Evolutionary conservation across 176 grass and related monocot species (phyloP).

Genomic region (Carex myosuroides): DNA sequence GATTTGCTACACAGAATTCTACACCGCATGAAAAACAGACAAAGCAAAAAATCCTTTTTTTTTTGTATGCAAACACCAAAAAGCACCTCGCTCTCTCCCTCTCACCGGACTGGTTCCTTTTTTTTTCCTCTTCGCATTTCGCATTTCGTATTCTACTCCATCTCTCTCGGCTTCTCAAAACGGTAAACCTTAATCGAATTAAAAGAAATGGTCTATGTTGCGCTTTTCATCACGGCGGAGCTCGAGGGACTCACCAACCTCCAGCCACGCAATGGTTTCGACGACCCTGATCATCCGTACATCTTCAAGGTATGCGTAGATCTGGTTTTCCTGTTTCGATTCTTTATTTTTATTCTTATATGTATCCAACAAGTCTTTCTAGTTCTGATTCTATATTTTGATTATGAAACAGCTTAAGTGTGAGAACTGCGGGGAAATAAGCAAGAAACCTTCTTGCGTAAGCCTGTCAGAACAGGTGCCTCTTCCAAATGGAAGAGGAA

Average conservation of each 20-base stretch:
- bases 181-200: slow-evolving; percentile 15
- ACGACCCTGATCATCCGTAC: slow-evolving; percentile 70
- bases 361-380: not conserved
- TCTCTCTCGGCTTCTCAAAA: slow-evolving; percentile 9
- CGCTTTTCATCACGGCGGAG: slow-evolving; percentile 56
- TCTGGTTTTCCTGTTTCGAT: not conserved
- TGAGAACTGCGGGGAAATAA: slow-evolving; percentile 76
- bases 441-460: slow-evolving; percentile 59
- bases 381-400: not conserved
- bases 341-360: not conserved
- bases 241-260: slow-evolving; percentile 70
- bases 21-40: not conserved
- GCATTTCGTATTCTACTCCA: not conserved
- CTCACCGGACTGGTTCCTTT: no score
- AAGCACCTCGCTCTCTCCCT: not conserved
- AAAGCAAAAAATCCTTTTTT: not conserved
- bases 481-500: slow-evolving; percentile 46
- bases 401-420: slow-evolving; percentile 49
- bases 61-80: not conserved
- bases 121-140: not conserved
- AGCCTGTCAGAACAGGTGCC: slow-evolving; percentile 47
- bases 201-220: slow-evolving; percentile 55
- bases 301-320: slow-evolving; percentile 56
- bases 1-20: not conserved
- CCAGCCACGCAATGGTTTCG: slow-evolving; percentile 52